A percentile compares a stretch with the other conserved stretches of the same genome.
Evolutionary conservation across 805 yeast species (phyloP).

Genomic region (Candida piceae): DNA sequence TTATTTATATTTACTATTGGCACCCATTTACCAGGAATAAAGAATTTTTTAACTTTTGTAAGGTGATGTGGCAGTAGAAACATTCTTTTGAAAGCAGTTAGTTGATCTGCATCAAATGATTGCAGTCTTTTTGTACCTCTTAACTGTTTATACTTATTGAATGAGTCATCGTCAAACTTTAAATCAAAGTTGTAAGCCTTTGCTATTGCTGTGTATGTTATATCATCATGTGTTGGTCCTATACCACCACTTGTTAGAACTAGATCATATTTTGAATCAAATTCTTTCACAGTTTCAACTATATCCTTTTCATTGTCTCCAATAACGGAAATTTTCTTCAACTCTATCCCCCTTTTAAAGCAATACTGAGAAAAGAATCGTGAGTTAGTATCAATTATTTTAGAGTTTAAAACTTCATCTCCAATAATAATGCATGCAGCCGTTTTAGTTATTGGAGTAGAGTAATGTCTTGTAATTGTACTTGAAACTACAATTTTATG

Average conservation of each 20-base stretch:
- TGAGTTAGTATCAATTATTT: conserved; percentile 76
- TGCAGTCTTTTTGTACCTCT: conserved; percentile 32
- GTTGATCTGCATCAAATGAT: conserved; percentile 37
- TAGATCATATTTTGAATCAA: conserved; percentile 53
- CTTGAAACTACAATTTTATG: no score
- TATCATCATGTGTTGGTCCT: conserved; percentile 90
- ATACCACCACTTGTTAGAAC: conserved; percentile 71
- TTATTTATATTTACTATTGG: conserved; percentile 69
- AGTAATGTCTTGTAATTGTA: no score
- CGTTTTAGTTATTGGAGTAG: conserved; percentile 16
- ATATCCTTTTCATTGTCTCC: conserved; percentile 75
- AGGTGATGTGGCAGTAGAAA: conserved; percentile 57
- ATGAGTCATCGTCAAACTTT: conserved; percentile 51
- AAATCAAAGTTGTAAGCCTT: conserved; percentile 51
- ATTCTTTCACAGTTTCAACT: conserved; percentile 41
- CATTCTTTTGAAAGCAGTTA: conserved; percentile 67
- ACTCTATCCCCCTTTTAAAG: conserved; percentile 60
- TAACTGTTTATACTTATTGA: conserved; percentile 51
- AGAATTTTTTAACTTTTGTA: conserved; percentile 39
- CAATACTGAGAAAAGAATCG: conserved; percentile 65
- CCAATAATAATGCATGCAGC: conserved; percentile 67
- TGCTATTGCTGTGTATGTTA: conserved; percentile 75
- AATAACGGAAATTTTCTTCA: conserved; percentile 62
- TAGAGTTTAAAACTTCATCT: conserved; percentile 84
- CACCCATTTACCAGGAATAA: conserved; percentile 65